Conservation (phyloP, 345 rosid genomes). For the Acer yangbiense region DNA sequence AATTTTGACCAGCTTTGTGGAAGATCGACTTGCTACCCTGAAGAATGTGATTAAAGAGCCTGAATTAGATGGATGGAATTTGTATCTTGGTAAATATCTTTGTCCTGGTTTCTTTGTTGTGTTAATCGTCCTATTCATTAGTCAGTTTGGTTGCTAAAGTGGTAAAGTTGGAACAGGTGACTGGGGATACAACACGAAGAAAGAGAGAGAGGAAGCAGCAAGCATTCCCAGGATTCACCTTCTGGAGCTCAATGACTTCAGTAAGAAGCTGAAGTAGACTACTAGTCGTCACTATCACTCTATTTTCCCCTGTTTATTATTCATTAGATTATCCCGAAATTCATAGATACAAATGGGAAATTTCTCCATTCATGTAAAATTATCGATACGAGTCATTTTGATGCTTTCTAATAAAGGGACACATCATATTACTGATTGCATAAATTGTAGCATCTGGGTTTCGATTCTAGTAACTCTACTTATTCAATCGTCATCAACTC, state of each 20-base stretch:
- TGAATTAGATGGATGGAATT: constrained; percentile 79
- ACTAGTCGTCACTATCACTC: constrained; percentile 20
- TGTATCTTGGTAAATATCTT: constrained; percentile 65
- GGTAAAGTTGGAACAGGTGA: constrained; percentile 41
- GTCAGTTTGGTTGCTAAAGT: constrained; percentile 12
- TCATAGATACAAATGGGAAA: neutral
- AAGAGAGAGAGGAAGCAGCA: constrained; percentile 83
- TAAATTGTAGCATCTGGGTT: too few species aligned
- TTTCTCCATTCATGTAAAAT: neutral
- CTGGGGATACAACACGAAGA: constrained; percentile 76
- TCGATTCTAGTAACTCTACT: too few species aligned
- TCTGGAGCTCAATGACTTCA: constrained; percentile 75
- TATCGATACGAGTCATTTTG: neutral
- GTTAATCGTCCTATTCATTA: neutral
- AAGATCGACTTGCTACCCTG: constrained; percentile 87
- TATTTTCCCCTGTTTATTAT: neutral
- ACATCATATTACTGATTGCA: neutral
- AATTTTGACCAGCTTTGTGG: constrained; percentile 67
- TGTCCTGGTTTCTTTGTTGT: neutral
- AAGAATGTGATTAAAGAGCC: constrained; percentile 91
- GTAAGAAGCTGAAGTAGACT: constrained; percentile 68
- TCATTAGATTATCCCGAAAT: neutral
- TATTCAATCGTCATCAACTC: neutral
- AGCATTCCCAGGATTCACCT: constrained; percentile 69
- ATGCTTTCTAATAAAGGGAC: neutral